These are phyloP conservation scores for Leptographium flavum DNA, from an alignment of 2,329 filamentous ascomycete genomes.

Conservation along the genomic window DNA sequence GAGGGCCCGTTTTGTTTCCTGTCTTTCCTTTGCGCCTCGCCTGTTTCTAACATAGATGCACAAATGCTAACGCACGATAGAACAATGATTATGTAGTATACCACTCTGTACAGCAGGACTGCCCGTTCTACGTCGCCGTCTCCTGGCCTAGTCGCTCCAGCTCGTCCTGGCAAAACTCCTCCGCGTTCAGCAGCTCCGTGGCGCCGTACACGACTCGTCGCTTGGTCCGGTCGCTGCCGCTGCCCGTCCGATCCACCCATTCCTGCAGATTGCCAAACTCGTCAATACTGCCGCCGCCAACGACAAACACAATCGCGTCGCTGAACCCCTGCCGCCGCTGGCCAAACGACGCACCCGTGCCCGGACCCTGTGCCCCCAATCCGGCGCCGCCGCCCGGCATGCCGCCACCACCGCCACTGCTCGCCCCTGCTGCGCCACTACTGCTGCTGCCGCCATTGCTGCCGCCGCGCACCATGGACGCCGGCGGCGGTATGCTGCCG, in stretches of 20 bases:
- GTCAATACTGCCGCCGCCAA: conserved; percentile 95
- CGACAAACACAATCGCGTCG: conserved; percentile 86
- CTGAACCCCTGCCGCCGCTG: conserved; percentile 80
- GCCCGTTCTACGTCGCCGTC: conserved; percentile 17
- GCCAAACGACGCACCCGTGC: conserved; percentile 74
- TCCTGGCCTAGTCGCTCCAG: conserved; percentile 49
- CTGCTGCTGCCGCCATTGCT: conserved; percentile 19
- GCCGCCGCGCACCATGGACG: conserved; percentile 30
- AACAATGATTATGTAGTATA: background rate
- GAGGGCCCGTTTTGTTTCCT: conserved; percentile 3
- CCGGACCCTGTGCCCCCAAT: conserved; percentile 34
- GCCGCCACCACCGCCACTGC: conserved; percentile 11
- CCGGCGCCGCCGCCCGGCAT: conserved; percentile 28
- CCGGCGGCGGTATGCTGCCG: conserved; percentile 76
- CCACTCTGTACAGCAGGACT: background rate
- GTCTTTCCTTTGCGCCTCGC: background rate
- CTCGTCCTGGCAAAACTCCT: conserved; percentile 51
- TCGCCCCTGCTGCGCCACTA: conserved; percentile 21
- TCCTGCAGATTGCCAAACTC: conserved; percentile 96
- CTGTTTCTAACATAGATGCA: conserved; percentile 1
- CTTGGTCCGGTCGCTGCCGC: conserved; percentile 41
- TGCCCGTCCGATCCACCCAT: conserved; percentile 71
- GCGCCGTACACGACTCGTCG: conserved; percentile 89
- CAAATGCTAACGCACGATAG: background rate
- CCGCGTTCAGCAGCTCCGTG: conserved; percentile 64